phyloP scores from a whole-genome alignment of 331 rosid species.

The Pyracantha coccinea region DNA sequence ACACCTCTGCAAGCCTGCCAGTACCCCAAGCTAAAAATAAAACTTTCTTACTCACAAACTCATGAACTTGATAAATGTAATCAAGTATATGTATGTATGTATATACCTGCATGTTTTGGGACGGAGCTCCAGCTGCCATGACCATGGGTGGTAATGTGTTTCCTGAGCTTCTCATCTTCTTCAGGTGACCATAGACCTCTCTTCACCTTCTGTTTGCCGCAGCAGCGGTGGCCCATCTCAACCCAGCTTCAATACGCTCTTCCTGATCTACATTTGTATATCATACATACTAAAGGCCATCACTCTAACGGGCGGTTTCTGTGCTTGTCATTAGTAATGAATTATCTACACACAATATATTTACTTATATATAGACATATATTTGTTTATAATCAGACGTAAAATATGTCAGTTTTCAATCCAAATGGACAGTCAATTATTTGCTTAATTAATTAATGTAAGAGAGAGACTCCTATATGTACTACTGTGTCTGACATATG shows the following conservation, averaged over 20 bases:
- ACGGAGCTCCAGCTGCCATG: slow-evolving; percentile 81
- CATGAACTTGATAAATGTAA: background rate
- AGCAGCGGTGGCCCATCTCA: slow-evolving; percentile 55
- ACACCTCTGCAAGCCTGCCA: slow-evolving; percentile 63
- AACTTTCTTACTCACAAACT: background rate
- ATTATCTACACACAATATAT: background rate
- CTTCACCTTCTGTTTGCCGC: slow-evolving; percentile 68
- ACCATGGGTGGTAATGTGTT: slow-evolving; percentile 43
- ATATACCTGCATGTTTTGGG: slow-evolving; percentile 77
- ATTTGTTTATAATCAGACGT: background rate
- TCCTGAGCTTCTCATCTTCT: slow-evolving; percentile 70
- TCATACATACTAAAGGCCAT: slow-evolving; percentile 11
- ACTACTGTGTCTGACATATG: background rate
- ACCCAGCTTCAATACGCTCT: background rate
- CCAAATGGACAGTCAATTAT: background rate
- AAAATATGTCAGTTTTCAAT: background rate
- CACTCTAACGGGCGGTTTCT: slow-evolving; percentile 9
- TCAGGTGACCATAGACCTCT: slow-evolving; percentile 89
- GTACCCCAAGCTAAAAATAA: background rate
- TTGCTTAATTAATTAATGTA: background rate
- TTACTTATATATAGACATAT: background rate
- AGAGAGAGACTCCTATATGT: background rate
- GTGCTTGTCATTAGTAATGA: background rate
- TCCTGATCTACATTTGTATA: slow-evolving; percentile 2
- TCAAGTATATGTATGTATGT: too few relatives aligned